Evolutionary conservation across 2,329 filamentous ascomycete species (phyloP).

Genomic region (Orbilia ellipsospora): DNA sequence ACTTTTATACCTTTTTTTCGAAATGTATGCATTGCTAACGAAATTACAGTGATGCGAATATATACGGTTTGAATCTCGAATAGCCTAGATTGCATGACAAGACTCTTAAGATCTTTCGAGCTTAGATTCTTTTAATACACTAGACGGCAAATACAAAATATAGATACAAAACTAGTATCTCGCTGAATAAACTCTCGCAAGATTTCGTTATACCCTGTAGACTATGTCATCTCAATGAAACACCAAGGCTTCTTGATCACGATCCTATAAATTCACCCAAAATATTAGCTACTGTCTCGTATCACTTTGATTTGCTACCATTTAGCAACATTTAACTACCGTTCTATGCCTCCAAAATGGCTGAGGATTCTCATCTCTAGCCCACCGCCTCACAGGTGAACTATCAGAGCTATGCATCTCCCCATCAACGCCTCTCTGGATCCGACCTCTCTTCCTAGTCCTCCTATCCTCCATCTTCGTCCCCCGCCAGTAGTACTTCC

Average conservation of each 20-base stretch:
- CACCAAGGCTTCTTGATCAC: conserved; percentile 25
- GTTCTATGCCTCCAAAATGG: conserved; percentile 44
- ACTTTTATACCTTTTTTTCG: too few species aligned
- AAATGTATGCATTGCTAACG: conserved; percentile 5
- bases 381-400: conserved; percentile 45
- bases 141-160: too few species aligned
- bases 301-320: too few species aligned
- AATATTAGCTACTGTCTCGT: not conserved
- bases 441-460: conserved; percentile 2
- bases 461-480: conserved; percentile 4
- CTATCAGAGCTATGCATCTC: conserved; percentile 25
- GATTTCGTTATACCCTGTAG: conserved; percentile 11
- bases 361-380: conserved; percentile 12
- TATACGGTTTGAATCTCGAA: conserved; percentile 18
- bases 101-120: too few species aligned
- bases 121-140: too few species aligned
- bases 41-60: conserved; percentile 39
- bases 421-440: conserved; percentile 20
- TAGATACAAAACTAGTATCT: too few species aligned
- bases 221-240: conserved; percentile 22
- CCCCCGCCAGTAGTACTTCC: conserved; percentile 25
- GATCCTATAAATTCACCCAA: conserved; percentile 2
- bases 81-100: too few species aligned
- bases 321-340: not conserved
- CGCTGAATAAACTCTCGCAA: not conserved